Percentiles rank a stretch among this genome's conserved stretches.
Conservation (phyloP, 2,329 filamentous ascomycete species). For the Paracoccidioides lutzii region DNA sequence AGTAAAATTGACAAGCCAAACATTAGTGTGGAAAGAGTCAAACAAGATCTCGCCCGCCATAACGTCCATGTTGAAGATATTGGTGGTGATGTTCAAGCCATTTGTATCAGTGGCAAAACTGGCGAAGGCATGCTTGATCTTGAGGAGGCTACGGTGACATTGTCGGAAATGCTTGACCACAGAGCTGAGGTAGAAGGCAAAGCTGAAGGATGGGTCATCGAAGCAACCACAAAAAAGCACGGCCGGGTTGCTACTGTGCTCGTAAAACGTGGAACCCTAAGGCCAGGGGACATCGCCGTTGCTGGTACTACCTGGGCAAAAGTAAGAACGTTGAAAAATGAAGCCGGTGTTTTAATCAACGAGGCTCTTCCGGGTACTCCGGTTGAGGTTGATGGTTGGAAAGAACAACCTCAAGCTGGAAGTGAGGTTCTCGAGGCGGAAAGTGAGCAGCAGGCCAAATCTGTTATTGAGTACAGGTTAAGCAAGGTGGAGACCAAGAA, state of each 20-base stretch:
- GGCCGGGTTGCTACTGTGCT: slow-evolving; percentile 83
- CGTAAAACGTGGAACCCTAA: slow-evolving; percentile 74
- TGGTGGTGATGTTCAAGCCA: slow-evolving; percentile 85
- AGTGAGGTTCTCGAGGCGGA: slow-evolving; percentile 75
- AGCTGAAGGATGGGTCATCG: slow-evolving; percentile 87
- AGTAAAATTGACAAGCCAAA: slow-evolving; percentile 92
- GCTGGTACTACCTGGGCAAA: slow-evolving; percentile 81
- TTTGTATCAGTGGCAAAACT: slow-evolving; percentile 85
- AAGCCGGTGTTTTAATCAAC: slow-evolving; percentile 58
- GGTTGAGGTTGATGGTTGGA: slow-evolving; percentile 91
- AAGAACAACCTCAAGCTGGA: slow-evolving; percentile 70
- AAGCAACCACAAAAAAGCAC: slow-evolving; percentile 72
- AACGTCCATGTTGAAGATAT: slow-evolving; percentile 89
- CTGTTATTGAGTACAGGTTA: slow-evolving; percentile 61
- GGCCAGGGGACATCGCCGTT: slow-evolving; percentile 67
- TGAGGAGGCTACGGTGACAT: slow-evolving; percentile 75
- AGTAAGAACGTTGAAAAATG: slow-evolving; percentile 72
- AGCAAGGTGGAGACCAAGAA: slow-evolving; percentile 58
- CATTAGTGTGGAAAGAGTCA: slow-evolving; percentile 68
- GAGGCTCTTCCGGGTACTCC: slow-evolving; percentile 79
- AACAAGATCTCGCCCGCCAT: slow-evolving; percentile 69
- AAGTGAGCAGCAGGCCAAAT: slow-evolving; percentile 64
- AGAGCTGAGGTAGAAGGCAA: slow-evolving; percentile 63
- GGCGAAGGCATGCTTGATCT: slow-evolving; percentile 82
- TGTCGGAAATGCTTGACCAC: slow-evolving; percentile 83